Percentiles rank a stretch among this genome's conserved stretches.
These are phyloP conservation scores for Adansonia gregorii DNA, from an alignment of 441 rosid genomes.

Conservation along the genomic window DNA sequence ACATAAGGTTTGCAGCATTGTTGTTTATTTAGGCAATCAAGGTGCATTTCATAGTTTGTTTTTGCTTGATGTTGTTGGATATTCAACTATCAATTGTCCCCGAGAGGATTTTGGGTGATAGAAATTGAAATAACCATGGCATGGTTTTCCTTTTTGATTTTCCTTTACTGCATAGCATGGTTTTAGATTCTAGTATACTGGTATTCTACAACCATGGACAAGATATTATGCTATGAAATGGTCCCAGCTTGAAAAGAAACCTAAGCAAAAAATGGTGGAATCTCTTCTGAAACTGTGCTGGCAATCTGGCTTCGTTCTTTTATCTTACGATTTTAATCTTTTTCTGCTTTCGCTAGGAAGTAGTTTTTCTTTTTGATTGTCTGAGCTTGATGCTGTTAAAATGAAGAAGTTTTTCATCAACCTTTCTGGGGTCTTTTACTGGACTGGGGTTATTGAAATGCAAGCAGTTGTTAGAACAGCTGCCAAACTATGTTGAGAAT, in stretches of 20 bases:
- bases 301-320: not conserved
- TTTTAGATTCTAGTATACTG: not conserved
- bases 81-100: not conserved
- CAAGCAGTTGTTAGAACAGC: not conserved
- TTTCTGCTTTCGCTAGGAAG: not conserved
- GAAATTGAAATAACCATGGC: constrained; percentile 1
- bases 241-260: not conserved
- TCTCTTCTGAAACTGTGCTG: not conserved
- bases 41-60: constrained; percentile 14
- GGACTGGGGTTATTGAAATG: not conserved
- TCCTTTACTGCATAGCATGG: not conserved
- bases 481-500: not conserved
- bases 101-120: not conserved
- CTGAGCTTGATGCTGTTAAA: not conserved
- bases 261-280: not conserved
- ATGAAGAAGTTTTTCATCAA: not conserved
- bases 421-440: not conserved
- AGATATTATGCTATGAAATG: not conserved
- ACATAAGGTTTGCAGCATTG: not conserved
- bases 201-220: not conserved
- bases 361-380: not conserved
- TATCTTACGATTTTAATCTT: too few relatives aligned
- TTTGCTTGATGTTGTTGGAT: constrained; percentile 3
- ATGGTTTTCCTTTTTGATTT: not conserved
- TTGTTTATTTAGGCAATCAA: constrained; percentile 2